Evolutionary conservation across 192 early-diverging fungal species (phyloP).

Genomic region (Chytriomyces confervae): DNA sequence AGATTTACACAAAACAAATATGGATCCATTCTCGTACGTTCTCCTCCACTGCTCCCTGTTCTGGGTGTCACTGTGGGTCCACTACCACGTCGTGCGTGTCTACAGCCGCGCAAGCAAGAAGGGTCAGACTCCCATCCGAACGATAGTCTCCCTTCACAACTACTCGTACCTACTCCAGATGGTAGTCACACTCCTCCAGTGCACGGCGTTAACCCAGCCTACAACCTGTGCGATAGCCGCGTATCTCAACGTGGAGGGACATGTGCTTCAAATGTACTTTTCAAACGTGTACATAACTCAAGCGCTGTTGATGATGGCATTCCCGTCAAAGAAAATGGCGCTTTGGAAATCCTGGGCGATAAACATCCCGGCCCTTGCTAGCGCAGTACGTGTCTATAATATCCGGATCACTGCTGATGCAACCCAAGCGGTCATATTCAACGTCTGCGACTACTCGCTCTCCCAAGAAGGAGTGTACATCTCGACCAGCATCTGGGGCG

Average conservation of each 20-base stretch:
- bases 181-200: neutral
- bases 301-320: neutral
- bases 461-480: neutral
- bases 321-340: neutral
- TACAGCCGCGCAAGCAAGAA: too few species aligned
- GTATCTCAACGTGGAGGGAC: neutral
- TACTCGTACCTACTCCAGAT: neutral
- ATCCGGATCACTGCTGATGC: neutral
- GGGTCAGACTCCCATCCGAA: too few species aligned
- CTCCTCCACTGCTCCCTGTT: too few species aligned
- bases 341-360: neutral
- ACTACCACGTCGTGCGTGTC: too few species aligned
- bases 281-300: neutral
- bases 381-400: neutral
- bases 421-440: neutral
- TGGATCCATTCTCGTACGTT: too few species aligned
- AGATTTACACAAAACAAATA: too few species aligned
- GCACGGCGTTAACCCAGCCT: neutral
- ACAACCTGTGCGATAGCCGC: neutral
- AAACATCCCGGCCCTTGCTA: neutral
- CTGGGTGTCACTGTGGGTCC: too few species aligned
- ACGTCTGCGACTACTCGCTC: neutral
- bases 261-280: neutral
- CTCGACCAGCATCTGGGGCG: neutral
- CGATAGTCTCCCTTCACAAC: too few species aligned